Evolutionary conservation across 495 filamentous ascomycete species (phyloP).

Genomic region (Tricharina praecox): DNA sequence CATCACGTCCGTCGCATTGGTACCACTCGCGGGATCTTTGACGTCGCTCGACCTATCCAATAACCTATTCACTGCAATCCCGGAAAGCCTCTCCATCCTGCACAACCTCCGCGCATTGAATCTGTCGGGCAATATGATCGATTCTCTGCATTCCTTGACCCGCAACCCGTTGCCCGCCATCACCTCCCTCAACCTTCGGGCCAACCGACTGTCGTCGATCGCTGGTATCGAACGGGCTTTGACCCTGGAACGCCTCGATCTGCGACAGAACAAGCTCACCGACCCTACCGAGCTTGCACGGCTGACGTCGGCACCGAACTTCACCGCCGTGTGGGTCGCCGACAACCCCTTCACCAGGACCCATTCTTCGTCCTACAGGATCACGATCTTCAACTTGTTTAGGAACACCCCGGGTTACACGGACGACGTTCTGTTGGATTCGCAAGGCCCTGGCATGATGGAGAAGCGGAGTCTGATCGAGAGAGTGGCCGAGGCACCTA

Average conservation of each 20-base stretch:
- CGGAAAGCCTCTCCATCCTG: slow-evolving; percentile 68
- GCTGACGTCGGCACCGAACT: slow-evolving; percentile 74
- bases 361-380: slow-evolving; percentile 56
- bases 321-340: slow-evolving; percentile 78
- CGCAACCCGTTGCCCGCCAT: slow-evolving; percentile 84
- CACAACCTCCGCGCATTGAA: slow-evolving; percentile 76
- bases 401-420: slow-evolving; percentile 77
- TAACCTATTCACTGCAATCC: slow-evolving; percentile 80
- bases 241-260: slow-evolving; percentile 74
- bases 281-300: slow-evolving; percentile 84
- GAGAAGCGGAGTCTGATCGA: slow-evolving; percentile 79
- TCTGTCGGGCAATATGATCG: slow-evolving; percentile 92
- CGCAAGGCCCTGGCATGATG: slow-evolving; percentile 56
- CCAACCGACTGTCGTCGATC: slow-evolving; percentile 73
- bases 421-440: slow-evolving; percentile 81
- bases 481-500: slow-evolving; percentile 52
- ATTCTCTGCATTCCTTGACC: slow-evolving; percentile 73
- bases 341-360: slow-evolving; percentile 83
- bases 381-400: slow-evolving; percentile 92
- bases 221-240: slow-evolving; percentile 79
- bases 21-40: slow-evolving; percentile 68
- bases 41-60: slow-evolving; percentile 80
- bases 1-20: slow-evolving; percentile 53
- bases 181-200: slow-evolving; percentile 76
- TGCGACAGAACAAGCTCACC: slow-evolving; percentile 77